Base-by-base conservation (phyloP, 2,329 filamentous ascomycete genomes). In the Claviceps digitariae region DNA sequence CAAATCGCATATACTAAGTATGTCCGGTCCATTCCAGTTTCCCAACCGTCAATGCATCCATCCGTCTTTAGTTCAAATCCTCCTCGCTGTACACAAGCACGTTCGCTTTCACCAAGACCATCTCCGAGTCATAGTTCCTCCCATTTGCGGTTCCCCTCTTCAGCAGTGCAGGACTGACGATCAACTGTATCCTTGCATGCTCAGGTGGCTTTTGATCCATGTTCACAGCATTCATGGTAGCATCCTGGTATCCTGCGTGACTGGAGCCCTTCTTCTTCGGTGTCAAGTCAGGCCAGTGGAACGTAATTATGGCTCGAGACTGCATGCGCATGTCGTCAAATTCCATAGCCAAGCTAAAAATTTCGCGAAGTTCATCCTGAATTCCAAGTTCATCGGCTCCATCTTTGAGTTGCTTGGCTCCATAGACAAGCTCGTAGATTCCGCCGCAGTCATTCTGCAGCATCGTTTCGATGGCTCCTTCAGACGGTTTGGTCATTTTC, bases 101-200 rank as follows among this genome's bases (percentile, higher is more conserved):
- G 5, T 8, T 17, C 21, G 52, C 49, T 31, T 54, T 48, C 12
- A 50, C 55, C 31, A 59, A 38, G 1, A 56, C 40, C 31, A 41
- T 54, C 10, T 31, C 17, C 7, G 8, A 20, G 7, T 57, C 50
- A 12, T 56, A 59, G 8, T n/a, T 20, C 9, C 53, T 48, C 0
- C 58, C 58, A 23, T 57, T 55, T 0, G 58, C 58, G 21, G 44
- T 58, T 17, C 58, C 58, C 21, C 53, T 44, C n/a, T 59, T 59
- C 13, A 52, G 12, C 2, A 60, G 38, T 12, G 34, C 31, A 1
- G 58, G 58, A 2, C 50, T 51, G 12, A 57, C 21, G 1, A 54
- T 21, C 3, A 55, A 38, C 13, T 54, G 44, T 4, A 58, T 27
- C 2, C 17, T n/a, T 34, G 13, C 10, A 29, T 9, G 7, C 12